These are phyloP conservation scores for Daldinia decipiens DNA, from an alignment of 495 filamentous ascomycete species.

Conservation along the genomic window DNA sequence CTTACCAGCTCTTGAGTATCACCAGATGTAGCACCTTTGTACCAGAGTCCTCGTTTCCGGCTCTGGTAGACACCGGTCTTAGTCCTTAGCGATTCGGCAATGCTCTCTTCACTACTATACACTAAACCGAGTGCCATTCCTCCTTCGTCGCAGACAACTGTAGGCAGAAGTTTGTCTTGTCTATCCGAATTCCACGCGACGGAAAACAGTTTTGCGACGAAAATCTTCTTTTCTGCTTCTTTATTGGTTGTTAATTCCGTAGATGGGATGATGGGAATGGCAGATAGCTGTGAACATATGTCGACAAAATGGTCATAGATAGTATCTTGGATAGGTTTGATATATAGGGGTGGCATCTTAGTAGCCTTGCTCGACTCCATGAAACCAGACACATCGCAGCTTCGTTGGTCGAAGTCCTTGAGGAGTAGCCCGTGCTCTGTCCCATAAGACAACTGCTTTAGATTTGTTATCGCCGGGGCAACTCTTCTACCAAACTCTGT, in stretches of 20 bases:
- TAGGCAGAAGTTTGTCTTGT: conserved; percentile 84
- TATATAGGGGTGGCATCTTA: conserved; percentile 58
- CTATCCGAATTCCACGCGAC: conserved; percentile 79
- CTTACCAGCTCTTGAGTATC: conserved; percentile 89
- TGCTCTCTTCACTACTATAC: conserved; percentile 91
- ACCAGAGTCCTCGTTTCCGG: conserved; percentile 93
- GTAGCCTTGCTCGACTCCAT: conserved; percentile 57
- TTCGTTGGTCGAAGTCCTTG: conserved; percentile 56
- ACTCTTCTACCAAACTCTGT: conserved; percentile 57
- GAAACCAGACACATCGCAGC: conserved; percentile 54
- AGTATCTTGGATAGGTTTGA: conserved; percentile 56
- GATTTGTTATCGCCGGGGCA: conserved; percentile 52
- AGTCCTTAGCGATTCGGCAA: conserved; percentile 84
- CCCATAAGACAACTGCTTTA: conserved; percentile 46
- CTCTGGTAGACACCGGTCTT: conserved; percentile 96
- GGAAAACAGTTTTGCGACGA: conserved; percentile 74
- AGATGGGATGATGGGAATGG: conserved; percentile 82
- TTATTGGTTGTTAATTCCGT: conserved; percentile 72
- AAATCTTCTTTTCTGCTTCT: conserved; percentile 64
- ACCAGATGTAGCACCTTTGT: conserved; percentile 94
- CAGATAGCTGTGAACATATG: conserved; percentile 64
- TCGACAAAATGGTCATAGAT: conserved; percentile 64
- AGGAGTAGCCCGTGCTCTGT: conserved; percentile 57
- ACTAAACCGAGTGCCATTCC: conserved; percentile 87
- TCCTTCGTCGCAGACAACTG: conserved; percentile 88